Evolutionary conservation across 495 filamentous ascomycete genomes (phyloP).

Genomic region (Penicillium coffeae): DNA sequence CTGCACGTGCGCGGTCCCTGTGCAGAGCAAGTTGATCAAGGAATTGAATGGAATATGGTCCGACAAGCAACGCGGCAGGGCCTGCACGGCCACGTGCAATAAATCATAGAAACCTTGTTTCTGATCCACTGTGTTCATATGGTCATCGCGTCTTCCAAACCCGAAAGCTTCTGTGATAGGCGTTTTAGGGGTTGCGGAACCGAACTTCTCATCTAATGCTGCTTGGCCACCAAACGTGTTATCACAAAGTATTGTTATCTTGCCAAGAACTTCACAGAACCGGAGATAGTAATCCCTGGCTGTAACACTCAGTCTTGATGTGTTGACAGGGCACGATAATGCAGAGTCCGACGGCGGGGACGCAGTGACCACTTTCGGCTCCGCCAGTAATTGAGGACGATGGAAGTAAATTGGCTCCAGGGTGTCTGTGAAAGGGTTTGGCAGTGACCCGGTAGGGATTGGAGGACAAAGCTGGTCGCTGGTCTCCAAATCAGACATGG

Average conservation of each 20-base stretch:
- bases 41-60: constrained; percentile 89
- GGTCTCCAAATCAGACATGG: constrained; percentile 92
- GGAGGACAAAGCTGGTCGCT: constrained; percentile 73
- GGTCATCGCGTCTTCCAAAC: constrained; percentile 78
- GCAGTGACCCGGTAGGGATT: constrained; percentile 60
- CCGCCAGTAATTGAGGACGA: constrained; percentile 39
- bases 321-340: constrained; percentile 66
- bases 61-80: constrained; percentile 87
- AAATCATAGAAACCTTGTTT: constrained; percentile 95
- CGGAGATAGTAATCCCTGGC: constrained; percentile 78
- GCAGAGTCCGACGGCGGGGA: constrained; percentile 30
- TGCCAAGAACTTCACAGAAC: constrained; percentile 93
- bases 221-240: constrained; percentile 96
- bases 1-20: constrained; percentile 93
- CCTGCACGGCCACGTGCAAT: constrained; percentile 91
- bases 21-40: constrained; percentile 92
- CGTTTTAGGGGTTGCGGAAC: constrained; percentile 79
- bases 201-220: constrained; percentile 91
- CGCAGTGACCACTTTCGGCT: constrained; percentile 29
- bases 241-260: constrained; percentile 93
- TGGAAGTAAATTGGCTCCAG: constrained; percentile 32
- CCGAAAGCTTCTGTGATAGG: constrained; percentile 92
- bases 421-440: constrained; percentile 40
- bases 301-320: constrained; percentile 65
- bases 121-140: constrained; percentile 68